Conservation (phyloP, 75 land plant genomes). For the Chamaecyparis obtusa region DNA sequence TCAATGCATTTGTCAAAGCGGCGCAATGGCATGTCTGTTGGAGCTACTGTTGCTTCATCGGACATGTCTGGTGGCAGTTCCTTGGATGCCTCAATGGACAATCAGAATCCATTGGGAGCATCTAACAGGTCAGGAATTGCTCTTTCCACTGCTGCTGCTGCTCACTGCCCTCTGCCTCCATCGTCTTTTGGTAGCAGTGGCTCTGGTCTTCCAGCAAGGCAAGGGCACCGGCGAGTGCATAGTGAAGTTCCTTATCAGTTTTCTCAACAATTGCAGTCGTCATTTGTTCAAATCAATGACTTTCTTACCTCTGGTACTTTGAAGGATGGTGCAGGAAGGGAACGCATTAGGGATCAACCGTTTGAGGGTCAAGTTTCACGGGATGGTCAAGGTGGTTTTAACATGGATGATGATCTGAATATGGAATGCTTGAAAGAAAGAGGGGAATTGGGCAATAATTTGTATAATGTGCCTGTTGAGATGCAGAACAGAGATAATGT, state of each 20-base stretch:
- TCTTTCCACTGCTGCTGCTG: conserved; percentile 28
- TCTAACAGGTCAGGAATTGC: conserved; percentile 20
- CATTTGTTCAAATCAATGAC: conserved; percentile 17
- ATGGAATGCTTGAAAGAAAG: conserved; percentile 26
- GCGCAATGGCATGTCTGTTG: neutral
- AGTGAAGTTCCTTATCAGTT: conserved; percentile 70
- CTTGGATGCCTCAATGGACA: conserved; percentile 57
- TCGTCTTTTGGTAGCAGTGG: conserved; percentile 11
- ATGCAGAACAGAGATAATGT: conserved; percentile 3
- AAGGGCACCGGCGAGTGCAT: conserved; percentile 65
- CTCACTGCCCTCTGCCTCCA: conserved; percentile 12
- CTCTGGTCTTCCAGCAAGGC: conserved; percentile 58
- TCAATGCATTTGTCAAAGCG: conserved; percentile 14
- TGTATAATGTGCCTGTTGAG: conserved; percentile 33
- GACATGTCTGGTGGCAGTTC: conserved; percentile 18
- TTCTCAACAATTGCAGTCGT: conserved; percentile 15
- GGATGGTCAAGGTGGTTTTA: neutral
- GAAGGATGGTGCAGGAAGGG: conserved; percentile 10
- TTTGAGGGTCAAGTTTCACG: conserved; percentile 9
- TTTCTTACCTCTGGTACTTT: conserved; percentile 6
- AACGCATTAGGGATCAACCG: conserved; percentile 26
- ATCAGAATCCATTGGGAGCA: conserved; percentile 16
- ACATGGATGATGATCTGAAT: neutral
- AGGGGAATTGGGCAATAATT: conserved; percentile 35
- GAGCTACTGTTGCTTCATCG: conserved; percentile 18